These are phyloP conservation scores for Talinum fruticosum DNA, from an alignment of 148 eudicot species.

Conservation along the genomic window DNA sequence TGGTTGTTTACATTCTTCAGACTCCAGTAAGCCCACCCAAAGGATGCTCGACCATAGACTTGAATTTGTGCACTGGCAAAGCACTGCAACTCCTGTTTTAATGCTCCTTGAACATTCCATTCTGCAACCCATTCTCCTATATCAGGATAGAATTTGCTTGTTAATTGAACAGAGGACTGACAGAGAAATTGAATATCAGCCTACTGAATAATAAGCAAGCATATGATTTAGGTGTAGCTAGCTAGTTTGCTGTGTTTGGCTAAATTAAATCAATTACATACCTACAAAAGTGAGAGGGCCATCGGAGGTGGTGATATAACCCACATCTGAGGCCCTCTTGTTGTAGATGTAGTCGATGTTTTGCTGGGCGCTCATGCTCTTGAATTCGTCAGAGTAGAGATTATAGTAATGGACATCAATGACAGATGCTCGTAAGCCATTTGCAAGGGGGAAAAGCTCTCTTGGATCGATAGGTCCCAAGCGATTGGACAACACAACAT, in stretches of 20 bases:
- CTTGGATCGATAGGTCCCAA: conserved; percentile 33
- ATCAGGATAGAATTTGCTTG: neutral
- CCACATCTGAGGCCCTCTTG: conserved; percentile 23
- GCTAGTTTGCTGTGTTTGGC: neutral
- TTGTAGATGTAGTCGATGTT: conserved; percentile 32
- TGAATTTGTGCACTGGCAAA: conserved; percentile 53
- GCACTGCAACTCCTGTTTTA: conserved; percentile 40
- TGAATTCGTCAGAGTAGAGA: conserved; percentile 20
- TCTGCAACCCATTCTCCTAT: conserved; percentile 73
- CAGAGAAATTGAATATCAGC: too few relatives aligned
- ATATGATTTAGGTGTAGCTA: too few relatives aligned
- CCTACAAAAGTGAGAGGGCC: conserved; percentile 71
- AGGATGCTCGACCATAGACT: conserved; percentile 58
- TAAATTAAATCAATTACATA: conserved; percentile 23
- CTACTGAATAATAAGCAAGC: neutral
- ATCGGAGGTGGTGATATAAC: conserved; percentile 28
- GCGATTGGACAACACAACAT: conserved; percentile 41
- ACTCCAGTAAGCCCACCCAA: conserved; percentile 92
- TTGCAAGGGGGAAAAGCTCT: conserved; percentile 38
- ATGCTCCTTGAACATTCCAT: conserved; percentile 40
- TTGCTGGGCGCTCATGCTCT: conserved; percentile 21
- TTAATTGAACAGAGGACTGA: too few relatives aligned
- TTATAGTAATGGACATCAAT: conserved; percentile 48
- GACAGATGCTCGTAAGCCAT: conserved; percentile 21
- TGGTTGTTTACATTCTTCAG: conserved; percentile 50